phyloP scores from a whole-genome alignment of 139 green algal species.

The Auxenochlorella protothecoides region DNA sequence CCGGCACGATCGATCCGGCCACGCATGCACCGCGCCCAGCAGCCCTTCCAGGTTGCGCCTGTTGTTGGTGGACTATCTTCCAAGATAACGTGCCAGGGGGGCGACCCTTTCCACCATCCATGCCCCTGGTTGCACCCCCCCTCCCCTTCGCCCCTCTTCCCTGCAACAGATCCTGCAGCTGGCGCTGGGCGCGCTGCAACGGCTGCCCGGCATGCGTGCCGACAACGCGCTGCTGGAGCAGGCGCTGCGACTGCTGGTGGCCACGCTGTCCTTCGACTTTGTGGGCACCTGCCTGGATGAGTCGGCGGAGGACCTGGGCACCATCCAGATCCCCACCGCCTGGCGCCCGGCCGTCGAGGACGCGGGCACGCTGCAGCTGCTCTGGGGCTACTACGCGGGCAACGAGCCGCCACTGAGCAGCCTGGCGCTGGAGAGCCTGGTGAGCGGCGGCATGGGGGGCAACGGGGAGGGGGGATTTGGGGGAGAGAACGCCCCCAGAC shows the following conservation, averaged over 20 bases:
- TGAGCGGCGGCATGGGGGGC: constrained; percentile 3
- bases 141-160: constrained; percentile 20
- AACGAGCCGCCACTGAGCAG: constrained; percentile 70
- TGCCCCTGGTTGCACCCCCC: too few species aligned
- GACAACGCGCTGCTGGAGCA: constrained; percentile 71
- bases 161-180: constrained; percentile 40
- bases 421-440: constrained; percentile 68
- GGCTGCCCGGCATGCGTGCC: constrained; percentile 32
- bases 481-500: too few species aligned
- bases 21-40: too few species aligned
- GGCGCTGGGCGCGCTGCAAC: constrained; percentile 38
- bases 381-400: constrained; percentile 79
- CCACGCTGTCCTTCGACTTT: constrained; percentile 95
- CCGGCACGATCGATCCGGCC: too few species aligned
- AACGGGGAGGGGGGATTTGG: too few species aligned
- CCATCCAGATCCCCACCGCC: constrained; percentile 74
- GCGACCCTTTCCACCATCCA: too few species aligned
- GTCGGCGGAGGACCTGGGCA: constrained; percentile 84
- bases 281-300: constrained; percentile 94
- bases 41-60: too few species aligned
- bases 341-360: constrained; percentile 72
- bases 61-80: too few species aligned
- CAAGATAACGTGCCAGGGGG: too few species aligned
- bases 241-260: constrained; percentile 65
- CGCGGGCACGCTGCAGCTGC: constrained; percentile 72